A percentile compares a stretch with the other conserved stretches of the same genome.
phyloP scores from a whole-genome alignment of 257 asterid genomes.

The Thymus quinquecostatus region DNA sequence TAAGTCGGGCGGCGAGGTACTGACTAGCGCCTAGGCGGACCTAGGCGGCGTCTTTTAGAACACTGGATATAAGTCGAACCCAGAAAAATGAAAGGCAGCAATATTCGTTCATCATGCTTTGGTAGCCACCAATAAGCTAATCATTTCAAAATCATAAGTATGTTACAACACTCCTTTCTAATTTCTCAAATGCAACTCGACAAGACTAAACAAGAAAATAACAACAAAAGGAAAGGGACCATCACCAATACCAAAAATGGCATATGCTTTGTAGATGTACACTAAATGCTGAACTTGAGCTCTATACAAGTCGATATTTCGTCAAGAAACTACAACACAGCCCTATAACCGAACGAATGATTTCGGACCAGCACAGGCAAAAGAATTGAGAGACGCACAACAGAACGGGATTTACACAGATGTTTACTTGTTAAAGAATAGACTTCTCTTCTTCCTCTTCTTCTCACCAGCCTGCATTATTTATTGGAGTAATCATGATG shows the following conservation, averaged over 20 bases:
- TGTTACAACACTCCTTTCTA: too few relatives aligned
- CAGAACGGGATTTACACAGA: constrained; percentile 18
- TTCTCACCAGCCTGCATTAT: constrained; percentile 80
- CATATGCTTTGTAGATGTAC: constrained; percentile 4
- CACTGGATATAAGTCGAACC: too few relatives aligned
- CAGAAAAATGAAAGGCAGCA: too few relatives aligned
- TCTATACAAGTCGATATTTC: constrained; percentile 28
- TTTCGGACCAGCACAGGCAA: constrained; percentile 14
- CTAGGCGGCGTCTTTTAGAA: too few relatives aligned
- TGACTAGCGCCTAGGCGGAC: too few relatives aligned
- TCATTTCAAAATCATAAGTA: too few relatives aligned
- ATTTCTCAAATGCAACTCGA: too few relatives aligned
- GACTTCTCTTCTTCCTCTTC: constrained; percentile 72
- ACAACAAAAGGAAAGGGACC: too few relatives aligned
- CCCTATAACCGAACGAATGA: constrained; percentile 27
- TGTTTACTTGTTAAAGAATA: constrained; percentile 67
- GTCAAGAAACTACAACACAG: constrained; percentile 19
- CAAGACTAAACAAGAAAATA: too few relatives aligned
- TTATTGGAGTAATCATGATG: constrained; percentile 18
- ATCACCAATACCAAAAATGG: neutral
- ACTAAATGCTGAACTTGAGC: constrained; percentile 8
- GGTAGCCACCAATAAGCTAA: too few relatives aligned
- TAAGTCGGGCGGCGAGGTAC: too few relatives aligned
- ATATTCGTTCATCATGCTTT: too few relatives aligned
- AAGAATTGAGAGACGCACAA: neutral